A percentile compares a stretch with the other conserved stretches of the same genome.
These are phyloP conservation scores for Peronospora tabacina DNA, from an alignment of 352 stramenopile species.

Conservation along the genomic window DNA sequence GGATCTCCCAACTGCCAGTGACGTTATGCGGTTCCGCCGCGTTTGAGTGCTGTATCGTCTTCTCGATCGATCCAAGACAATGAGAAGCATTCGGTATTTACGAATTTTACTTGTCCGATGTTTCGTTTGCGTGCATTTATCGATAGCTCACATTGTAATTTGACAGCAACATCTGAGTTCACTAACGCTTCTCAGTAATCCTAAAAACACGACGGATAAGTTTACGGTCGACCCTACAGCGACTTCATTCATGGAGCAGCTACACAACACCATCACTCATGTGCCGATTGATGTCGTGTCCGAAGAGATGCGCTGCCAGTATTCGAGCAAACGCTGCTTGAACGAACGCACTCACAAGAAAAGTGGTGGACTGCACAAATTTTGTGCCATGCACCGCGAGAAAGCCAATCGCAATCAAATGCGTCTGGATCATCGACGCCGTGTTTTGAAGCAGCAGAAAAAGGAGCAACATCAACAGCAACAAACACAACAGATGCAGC, in stretches of 20 bases:
- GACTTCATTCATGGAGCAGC: conserved; percentile 8
- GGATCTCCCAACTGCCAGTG: conserved; percentile 18
- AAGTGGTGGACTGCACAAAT: conserved; percentile 62
- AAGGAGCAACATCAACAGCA: conserved; percentile 35
- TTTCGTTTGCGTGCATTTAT: conserved; percentile 10
- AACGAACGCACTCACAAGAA: conserved; percentile 52
- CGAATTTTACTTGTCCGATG: conserved; percentile 25
- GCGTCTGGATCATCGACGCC: conserved; percentile 48
- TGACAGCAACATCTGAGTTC: background rate
- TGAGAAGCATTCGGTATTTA: conserved; percentile 13
- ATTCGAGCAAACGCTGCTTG: conserved; percentile 63
- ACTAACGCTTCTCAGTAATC: background rate
- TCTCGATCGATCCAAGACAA: background rate
- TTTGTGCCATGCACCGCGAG: conserved; percentile 60
- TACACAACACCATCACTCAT: conserved; percentile 3
- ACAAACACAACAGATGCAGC: conserved; percentile 28
- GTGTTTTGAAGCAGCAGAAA: conserved; percentile 45
- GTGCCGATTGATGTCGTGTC: conserved; percentile 11
- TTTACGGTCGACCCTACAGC: conserved; percentile 12
- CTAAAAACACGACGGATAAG: conserved; percentile 19
- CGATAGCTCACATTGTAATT: conserved; percentile 27
- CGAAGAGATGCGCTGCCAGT: conserved; percentile 50
- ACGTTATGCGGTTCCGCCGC: conserved; percentile 9
- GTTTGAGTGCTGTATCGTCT: background rate
- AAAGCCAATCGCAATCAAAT: conserved; percentile 76